Percentiles rank a stretch among this genome's conserved stretches.
Conservation (phyloP, 1,284 basidiomycete species). For the Cutaneotrichosporon sp. region DNA sequence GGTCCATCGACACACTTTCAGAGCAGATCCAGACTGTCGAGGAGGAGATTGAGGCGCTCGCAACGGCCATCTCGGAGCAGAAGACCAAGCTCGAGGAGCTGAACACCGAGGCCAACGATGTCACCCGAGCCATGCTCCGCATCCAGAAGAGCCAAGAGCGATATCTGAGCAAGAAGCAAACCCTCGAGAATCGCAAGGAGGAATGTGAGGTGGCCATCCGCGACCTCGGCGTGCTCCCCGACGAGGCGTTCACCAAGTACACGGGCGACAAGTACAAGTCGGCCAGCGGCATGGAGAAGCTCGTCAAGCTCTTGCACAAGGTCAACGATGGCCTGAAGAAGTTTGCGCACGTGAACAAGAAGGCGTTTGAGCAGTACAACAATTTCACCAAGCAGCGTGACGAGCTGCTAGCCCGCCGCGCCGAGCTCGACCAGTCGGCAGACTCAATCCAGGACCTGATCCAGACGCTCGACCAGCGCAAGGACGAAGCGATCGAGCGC, state of each 20-base stretch:
- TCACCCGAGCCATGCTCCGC: constrained; percentile 75
- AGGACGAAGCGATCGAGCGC: constrained; percentile 96
- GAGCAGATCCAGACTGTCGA: constrained; percentile 63
- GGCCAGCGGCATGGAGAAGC: constrained; percentile 69
- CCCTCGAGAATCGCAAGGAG: constrained; percentile 78
- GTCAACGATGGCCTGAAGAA: constrained; percentile 92
- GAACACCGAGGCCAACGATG: constrained; percentile 79
- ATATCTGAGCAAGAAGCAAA: constrained; percentile 86
- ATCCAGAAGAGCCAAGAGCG: constrained; percentile 94
- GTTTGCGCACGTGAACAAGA: constrained; percentile 98
- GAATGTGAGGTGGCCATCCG: constrained; percentile 92
- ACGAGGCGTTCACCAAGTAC: constrained; percentile 97
- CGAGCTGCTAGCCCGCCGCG: constrained; percentile 77
- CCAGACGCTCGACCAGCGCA: constrained; percentile 88
- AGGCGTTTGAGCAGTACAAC: constrained; percentile 97
- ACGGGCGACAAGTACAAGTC: constrained; percentile 54
- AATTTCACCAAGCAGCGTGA: constrained; percentile 98
- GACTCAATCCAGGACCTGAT: constrained; percentile 92
- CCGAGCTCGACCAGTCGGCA: constrained; percentile 86
- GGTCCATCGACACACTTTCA: constrained; percentile 64
- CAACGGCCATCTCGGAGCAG: constrained; percentile 65
- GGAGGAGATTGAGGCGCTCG: constrained; percentile 61
- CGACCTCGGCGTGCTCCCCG: constrained; percentile 91
- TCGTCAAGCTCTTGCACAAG: constrained; percentile 84
- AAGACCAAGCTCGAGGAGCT: constrained; percentile 69